A percentile compares a stretch with the other conserved stretches of the same genome.
Conservation (phyloP, 495 filamentous ascomycete genomes). For the Penicillium parvum region DNA sequence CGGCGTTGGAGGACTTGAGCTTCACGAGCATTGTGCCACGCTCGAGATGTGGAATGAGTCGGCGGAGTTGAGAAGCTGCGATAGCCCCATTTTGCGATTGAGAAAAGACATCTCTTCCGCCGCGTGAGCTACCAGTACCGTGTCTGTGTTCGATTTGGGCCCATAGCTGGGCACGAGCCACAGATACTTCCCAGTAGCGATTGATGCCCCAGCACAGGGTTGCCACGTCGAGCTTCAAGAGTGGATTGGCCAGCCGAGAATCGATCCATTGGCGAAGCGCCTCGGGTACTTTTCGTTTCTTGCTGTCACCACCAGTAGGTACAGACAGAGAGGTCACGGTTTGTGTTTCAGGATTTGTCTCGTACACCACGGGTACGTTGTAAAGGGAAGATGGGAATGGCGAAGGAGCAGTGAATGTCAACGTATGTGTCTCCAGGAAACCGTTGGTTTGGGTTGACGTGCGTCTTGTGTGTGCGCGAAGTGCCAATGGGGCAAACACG, state of each 20-base stretch:
- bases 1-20: conserved; percentile 9
- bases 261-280: conserved; percentile 41
- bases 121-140: background rate
- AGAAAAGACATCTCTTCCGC: background rate
- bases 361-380: conserved; percentile 34
- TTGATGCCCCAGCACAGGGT: conserved; percentile 44
- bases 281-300: conserved; percentile 25
- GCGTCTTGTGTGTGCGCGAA: conserved; percentile 26
- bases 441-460: conserved; percentile 10
- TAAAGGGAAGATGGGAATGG: conserved; percentile 39
- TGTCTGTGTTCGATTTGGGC: conserved; percentile 30
- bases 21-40: conserved; percentile 39
- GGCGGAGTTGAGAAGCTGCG: conserved; percentile 25
- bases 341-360: conserved; percentile 38
- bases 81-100: conserved; percentile 10
- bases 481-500: conserved; percentile 34
- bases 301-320: conserved; percentile 15
- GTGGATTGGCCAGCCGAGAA: conserved; percentile 30
- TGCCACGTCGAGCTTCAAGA: conserved; percentile 37
- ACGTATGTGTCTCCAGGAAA: conserved; percentile 33
- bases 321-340: conserved; percentile 31
- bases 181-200: conserved; percentile 39
- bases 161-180: conserved; percentile 39
- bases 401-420: conserved; percentile 32
- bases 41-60: conserved; percentile 35